Evolutionary conservation across 306 rosid genomes (phyloP), one percentile per base, ranked within the genome.

Genomic region (Acacia melanoxylon): DNA sequence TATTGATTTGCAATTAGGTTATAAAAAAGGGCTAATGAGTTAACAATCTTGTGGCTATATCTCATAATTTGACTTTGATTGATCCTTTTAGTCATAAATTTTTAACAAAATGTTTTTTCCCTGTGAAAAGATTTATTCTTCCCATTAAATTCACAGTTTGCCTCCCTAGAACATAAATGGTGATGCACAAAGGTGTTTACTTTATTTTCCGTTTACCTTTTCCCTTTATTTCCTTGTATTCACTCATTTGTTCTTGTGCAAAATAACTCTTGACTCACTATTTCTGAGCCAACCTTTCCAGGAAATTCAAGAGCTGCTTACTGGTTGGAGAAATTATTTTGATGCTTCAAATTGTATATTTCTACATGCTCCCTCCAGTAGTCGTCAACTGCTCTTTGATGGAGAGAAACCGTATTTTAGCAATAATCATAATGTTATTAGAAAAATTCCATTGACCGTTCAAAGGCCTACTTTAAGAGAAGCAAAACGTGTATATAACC

Each of bases 301-400:
- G 99, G 99, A 95, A 80, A 89, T 95, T 86, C 99, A 95, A 45
- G 99, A 95, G 79, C 90, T 95, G 79, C 90, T 95, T 75, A 83
- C 86, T 80, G 82, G 91, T 76, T 95, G 99, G 99, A 90, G 83
- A 91, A 88, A 91, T 79, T 92, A 91, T 85, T 89, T 95, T 51
- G 93, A 92, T 79, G 91, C 94, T 80, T 86, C 97, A n/a, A 74
- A 88, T 69, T 92, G 94, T 68, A 86, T 92, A 82, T 93, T 88
- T 59, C 74, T 92, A 44, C 81, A 92, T 56, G 95, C 98, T 72
- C 96, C 99, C 49, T 95, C 99, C 82, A 92, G 87, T 85, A 92
- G 94, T 66, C 99, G 91, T 70, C 94, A 89, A 78, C 88, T 95
- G 41, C 86, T 95, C 76, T 95, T 91, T 74, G 89, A 87, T 77